These are phyloP conservation scores for Daldinia grandis DNA, from an alignment of 495 filamentous ascomycete species.

Conservation along the genomic window DNA sequence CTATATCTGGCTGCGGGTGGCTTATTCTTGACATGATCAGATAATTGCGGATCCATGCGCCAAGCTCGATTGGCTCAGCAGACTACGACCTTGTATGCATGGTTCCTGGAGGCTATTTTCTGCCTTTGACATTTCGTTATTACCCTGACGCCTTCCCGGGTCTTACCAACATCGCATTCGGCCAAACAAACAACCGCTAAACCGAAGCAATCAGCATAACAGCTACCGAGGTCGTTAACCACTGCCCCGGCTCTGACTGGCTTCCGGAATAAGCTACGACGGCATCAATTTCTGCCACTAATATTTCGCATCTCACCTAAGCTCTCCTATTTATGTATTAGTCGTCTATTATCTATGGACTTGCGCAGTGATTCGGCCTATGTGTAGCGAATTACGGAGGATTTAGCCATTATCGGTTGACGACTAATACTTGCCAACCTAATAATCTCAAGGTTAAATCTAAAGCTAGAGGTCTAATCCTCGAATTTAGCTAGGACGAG, in stretches of 20 bases:
- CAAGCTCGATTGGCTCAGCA: constrained; percentile 30
- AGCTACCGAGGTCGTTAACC: constrained; percentile 19
- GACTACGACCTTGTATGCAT: constrained; percentile 38
- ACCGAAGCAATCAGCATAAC: constrained; percentile 29
- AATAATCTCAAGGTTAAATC: background rate
- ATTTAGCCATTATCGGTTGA: background rate
- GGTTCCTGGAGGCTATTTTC: constrained; percentile 30
- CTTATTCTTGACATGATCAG: constrained; percentile 40
- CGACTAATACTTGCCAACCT: constrained; percentile 1
- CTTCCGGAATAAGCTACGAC: background rate
- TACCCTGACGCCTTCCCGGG: constrained; percentile 11
- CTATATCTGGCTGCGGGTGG: constrained; percentile 34
- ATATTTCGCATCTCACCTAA: constrained; percentile 1
- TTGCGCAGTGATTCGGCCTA: background rate
- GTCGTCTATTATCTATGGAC: background rate
- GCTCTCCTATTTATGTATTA: background rate
- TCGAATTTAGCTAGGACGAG: background rate
- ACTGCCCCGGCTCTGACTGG: constrained; percentile 17
- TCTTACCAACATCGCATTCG: constrained; percentile 26
- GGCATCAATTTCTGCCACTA: background rate
- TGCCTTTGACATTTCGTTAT: constrained; percentile 9
- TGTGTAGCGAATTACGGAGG: background rate
- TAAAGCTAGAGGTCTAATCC: constrained; percentile 2
- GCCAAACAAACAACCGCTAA: constrained; percentile 41
- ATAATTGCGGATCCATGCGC: constrained; percentile 36